phyloP scores from a whole-genome alignment of 176 grass and related monocot species.

The Poa pratensis region DNA sequence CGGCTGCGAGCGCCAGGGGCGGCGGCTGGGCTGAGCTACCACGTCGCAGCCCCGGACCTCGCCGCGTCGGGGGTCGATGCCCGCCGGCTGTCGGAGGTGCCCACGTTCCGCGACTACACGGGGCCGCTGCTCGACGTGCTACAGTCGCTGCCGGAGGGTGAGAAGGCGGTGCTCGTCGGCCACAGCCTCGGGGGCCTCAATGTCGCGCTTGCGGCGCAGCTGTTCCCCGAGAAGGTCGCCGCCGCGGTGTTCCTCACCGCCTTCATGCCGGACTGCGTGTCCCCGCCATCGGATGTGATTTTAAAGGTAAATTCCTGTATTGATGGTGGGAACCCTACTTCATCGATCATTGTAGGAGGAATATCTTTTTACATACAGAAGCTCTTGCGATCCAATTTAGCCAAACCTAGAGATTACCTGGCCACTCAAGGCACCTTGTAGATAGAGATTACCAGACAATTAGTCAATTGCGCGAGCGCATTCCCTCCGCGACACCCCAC shows the following conservation, averaged over 20 bases:
- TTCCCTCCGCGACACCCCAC: no score
- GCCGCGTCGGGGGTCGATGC: constrained; percentile 68
- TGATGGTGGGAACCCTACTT: background rate
- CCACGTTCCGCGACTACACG: constrained; percentile 71
- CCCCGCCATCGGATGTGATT: constrained; percentile 45
- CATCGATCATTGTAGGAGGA: background rate
- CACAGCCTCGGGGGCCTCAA: constrained; percentile 76
- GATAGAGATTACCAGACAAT: background rate
- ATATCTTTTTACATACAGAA: no score
- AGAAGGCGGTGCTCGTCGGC: constrained; percentile 71
- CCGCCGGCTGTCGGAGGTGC: constrained; percentile 52
- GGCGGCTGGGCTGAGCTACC: constrained; percentile 32
- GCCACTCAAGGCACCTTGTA: no score
- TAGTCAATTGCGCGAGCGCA: no score
- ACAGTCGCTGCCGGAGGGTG: constrained; percentile 42
- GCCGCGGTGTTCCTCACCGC: constrained; percentile 71
- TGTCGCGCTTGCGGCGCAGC: constrained; percentile 67
- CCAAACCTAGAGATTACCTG: no score
- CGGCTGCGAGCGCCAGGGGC: constrained; percentile 47
- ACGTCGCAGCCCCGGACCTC: constrained; percentile 63
- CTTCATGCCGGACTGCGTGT: constrained; percentile 59
- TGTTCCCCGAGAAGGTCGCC: constrained; percentile 82
- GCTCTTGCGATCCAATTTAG: no score
- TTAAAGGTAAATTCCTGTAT: constrained; percentile 43
- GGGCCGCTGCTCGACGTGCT: constrained; percentile 67